Base-by-base conservation (phyloP, 148 eudicot species). In the Suaeda aralocaspica region DNA sequence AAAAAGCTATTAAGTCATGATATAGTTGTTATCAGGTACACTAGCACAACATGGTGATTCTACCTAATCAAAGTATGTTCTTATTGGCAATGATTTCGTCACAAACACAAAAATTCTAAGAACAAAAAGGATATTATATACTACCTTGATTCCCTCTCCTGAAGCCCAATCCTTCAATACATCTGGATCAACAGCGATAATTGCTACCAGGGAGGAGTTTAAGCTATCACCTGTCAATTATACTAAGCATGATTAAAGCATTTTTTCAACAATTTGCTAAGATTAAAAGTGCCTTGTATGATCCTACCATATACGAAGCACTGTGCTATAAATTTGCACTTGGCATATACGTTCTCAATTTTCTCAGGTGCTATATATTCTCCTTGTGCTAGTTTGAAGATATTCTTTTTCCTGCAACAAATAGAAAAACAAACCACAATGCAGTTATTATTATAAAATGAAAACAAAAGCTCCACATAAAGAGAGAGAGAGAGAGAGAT, bases 321-420 rank as follows among this genome's bases (percentile, higher is more conserved):
- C 74, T 89, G 97, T 25, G 90, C 83, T 18, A 89, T 76, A 64
- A 85, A 92, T 77, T 86, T 92, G 89, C 97, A 81, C 76, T 87
- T 92, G 0, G 92, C 92, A 74, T 92, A 92, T 33, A 87, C 95
- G 50, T 92, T 92, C 82, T 92, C 97, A 42, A 92, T 83, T 83
- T 92, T 92, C 81, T 92, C 97, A 11, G 97, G 97, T 34, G 97
- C 95, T 68, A 92, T 83, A 68, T 92, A 92, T 75, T 92, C 97
- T 28, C 97, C 97, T 67, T 92, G 97, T 28, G 97, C 90, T 72
- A 92, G 81, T 81, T 92, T 92, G 78, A 92, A 92, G n/a, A 92
- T 92, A 76, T 92, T 92, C 84, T 92, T 92, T 80, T 92, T 92
- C 86, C 97, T 92, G 88, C 28, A 69, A 67, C 29, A 73, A 71